Percentiles rank a stretch among this genome's conserved stretches.
Conservation (phyloP, 192 early-diverging fungal genomes). For the Gigaspora rosea region DNA sequence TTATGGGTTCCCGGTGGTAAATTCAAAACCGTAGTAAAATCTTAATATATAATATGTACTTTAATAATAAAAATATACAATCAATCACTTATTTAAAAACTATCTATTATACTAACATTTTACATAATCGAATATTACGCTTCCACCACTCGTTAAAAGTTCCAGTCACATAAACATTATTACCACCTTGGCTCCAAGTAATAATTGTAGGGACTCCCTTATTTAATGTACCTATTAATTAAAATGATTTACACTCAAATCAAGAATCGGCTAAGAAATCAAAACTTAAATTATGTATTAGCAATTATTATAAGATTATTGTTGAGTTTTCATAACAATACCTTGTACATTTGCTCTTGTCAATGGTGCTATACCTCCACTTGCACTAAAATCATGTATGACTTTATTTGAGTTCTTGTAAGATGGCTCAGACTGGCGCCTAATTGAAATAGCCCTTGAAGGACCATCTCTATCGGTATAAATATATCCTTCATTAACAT, state of each 20-base stretch:
- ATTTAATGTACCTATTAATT: not conserved
- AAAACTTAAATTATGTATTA: too few relatives aligned
- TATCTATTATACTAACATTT: conserved; percentile 50
- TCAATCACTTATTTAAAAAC: conserved; percentile 34
- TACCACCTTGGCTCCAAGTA: conserved; percentile 81
- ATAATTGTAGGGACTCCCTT: conserved; percentile 82
- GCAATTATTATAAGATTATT: too few relatives aligned
- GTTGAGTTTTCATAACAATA: not conserved
- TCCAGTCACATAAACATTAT: conserved; percentile 89
- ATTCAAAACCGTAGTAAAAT: conserved; percentile 82
- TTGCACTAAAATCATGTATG: conserved; percentile 20
- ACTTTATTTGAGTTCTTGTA: conserved; percentile 29
- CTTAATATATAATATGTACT: conserved; percentile 35
- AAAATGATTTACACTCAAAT: not conserved
- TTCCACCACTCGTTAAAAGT: conserved; percentile 99
- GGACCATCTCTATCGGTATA: not conserved
- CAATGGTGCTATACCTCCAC: conserved; percentile 10
- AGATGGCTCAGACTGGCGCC: not conserved
- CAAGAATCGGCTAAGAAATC: too few relatives aligned
- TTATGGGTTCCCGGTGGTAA: conserved; percentile 93
- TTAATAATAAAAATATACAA: not conserved
- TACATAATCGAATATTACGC: conserved; percentile 81
- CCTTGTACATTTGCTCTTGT: conserved; percentile 16
- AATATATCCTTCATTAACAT: conserved; percentile 23
- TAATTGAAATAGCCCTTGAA: not conserved